These are phyloP conservation scores for Lablab purpureus DNA, from an alignment of 306 rosid genomes.

Conservation along the genomic window DNA sequence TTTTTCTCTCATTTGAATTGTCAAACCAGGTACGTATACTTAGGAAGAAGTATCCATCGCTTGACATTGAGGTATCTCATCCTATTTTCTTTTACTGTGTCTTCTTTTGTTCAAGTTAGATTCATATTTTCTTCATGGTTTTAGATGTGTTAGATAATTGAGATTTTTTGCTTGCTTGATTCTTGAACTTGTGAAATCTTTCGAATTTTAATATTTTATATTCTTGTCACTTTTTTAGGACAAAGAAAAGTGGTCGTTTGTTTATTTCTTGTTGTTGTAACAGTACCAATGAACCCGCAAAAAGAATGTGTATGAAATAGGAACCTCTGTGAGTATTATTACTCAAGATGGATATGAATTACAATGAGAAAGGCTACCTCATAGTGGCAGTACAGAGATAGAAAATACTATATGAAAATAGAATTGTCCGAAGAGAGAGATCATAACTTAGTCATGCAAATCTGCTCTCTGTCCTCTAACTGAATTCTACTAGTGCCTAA, in stretches of 20 bases:
- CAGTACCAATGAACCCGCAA: too few relatives aligned
- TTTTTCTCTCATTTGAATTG: not conserved
- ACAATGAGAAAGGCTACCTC: too few relatives aligned
- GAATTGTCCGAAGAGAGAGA: too few relatives aligned
- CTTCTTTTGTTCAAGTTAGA: constrained; percentile 11
- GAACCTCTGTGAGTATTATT: too few relatives aligned
- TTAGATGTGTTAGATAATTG: not conserved
- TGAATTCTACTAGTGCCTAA: too few relatives aligned
- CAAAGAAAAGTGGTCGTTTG: not conserved
- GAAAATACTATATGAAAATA: too few relatives aligned
- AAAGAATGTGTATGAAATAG: too few relatives aligned
- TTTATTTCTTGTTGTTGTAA: not conserved
- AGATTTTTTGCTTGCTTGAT: constrained; percentile 22
- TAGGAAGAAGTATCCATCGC: constrained; percentile 90
- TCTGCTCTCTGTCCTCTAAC: too few relatives aligned
- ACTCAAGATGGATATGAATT: too few relatives aligned
- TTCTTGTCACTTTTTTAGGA: constrained; percentile 15
- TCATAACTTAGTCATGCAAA: too few relatives aligned
- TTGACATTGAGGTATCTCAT: constrained; percentile 81
- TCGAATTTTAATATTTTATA: constrained; percentile 25
- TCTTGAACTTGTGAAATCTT: constrained; percentile 15
- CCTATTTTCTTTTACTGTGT: constrained; percentile 30
- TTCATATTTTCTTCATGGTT: constrained; percentile 36
- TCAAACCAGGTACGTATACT: constrained; percentile 72
- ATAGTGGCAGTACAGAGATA: too few relatives aligned